Evolutionary conservation across 306 rosid genomes (phyloP), one percentile per base, ranked within the genome.

Genomic region (Gleditsia sinensis): DNA sequence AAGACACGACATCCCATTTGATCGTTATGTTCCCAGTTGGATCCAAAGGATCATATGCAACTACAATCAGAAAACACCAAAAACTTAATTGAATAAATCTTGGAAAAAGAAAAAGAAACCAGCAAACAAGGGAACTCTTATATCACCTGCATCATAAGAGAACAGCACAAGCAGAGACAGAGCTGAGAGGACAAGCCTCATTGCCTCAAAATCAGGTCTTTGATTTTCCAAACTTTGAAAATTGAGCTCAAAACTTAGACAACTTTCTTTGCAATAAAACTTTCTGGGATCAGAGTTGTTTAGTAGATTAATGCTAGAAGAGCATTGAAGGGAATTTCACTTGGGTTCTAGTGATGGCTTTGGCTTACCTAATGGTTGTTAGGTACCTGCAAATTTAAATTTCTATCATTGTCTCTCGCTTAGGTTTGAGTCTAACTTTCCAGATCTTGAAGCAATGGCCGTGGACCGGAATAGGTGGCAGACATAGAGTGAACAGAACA

Each of bases 1-100:
- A 94, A 61, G 98, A 94, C 86, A 94, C 78, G 73, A 94, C 60
- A 67, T 94, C 98, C 98, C 97, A 94, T 81, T 90, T 90, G 86
- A 91, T 78, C 12, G 96, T 94, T 81, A 94, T 79, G 87, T 91
- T 94, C 58, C 97, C 98, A 54, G 83, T 88, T 40, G 98, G 98
- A 90, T 94, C 98, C 86, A 94, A 77, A n/a, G 98, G 94, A 78
- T 94, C 98, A 81, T 85, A 94, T 0, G 98, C 93, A 67, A 56
- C 97, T 94, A 55, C 42, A 79, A 37, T 7, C 51, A 71, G 5
- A 81, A 79, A 49, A 77, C 37, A 81, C 21, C 25, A 49, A 60
- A 12, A 71, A 6, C 40, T 71, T 3, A 72, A 65, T 67, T 28
- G 16, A 79, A 53, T 45, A 59, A 24, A 32, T 14, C 48, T 25